phyloP scores from a whole-genome alignment of 2,329 filamentous ascomycete genomes.

The Colletotrichum sp. region DNA sequence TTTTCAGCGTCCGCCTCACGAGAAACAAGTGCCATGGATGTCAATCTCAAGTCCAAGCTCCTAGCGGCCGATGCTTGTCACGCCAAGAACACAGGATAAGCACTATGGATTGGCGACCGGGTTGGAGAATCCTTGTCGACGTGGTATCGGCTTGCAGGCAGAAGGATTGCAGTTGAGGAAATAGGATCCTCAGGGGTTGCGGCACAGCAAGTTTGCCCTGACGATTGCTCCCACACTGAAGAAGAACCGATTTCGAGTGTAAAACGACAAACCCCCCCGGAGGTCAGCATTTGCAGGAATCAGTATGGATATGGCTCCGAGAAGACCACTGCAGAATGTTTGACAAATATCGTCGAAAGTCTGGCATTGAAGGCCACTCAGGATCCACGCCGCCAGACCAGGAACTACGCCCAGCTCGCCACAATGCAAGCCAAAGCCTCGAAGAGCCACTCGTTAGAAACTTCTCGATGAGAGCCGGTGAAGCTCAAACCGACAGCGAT shows the following conservation, averaged over 20 bases:
- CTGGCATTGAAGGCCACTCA: neutral
- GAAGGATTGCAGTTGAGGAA: neutral
- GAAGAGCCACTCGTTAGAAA: neutral
- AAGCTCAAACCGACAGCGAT: neutral
- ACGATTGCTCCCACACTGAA: neutral
- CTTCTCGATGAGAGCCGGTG: neutral
- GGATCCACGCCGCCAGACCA: rapidly evolving
- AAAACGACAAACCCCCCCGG: rapidly evolving
- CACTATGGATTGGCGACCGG: rapidly evolving
- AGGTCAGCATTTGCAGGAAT: neutral
- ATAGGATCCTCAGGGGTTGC: neutral
- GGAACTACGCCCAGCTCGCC: neutral
- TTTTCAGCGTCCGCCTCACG: too few species aligned
- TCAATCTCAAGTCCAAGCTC: rapidly evolving
- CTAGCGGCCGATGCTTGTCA: neutral
- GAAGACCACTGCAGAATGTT: neutral
- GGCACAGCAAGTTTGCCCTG: neutral
- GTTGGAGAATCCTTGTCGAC: rapidly evolving
- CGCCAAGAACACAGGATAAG: neutral
- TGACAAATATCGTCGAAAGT: neutral
- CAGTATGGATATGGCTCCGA: rapidly evolving
- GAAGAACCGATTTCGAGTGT: neutral
- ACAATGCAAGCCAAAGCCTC: neutral
- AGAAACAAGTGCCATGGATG: too few species aligned
- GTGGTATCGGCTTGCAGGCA: neutral